Percentiles rank a stretch among this genome's conserved stretches.
These are phyloP conservation scores for Trichoderma virens DNA, from an alignment of 495 filamentous ascomycete genomes.

Conservation along the genomic window DNA sequence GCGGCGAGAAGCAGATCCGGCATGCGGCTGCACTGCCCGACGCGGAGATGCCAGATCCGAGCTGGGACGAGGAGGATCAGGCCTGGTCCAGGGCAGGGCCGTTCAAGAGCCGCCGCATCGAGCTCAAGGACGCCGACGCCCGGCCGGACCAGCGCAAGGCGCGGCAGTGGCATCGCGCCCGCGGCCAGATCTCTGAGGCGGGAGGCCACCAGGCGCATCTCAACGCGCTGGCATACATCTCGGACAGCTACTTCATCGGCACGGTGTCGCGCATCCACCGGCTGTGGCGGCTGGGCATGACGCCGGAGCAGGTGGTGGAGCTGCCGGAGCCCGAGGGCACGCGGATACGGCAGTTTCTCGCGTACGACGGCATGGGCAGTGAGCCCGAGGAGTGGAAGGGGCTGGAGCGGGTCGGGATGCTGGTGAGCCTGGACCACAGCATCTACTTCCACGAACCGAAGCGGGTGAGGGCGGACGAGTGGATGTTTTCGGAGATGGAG, in stretches of 20 bases:
- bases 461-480: conserved; percentile 79
- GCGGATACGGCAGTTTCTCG: conserved; percentile 27
- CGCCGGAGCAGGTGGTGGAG: conserved; percentile 24
- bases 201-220: conserved; percentile 75
- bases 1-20: conserved; percentile 48
- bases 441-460: conserved; percentile 91
- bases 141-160: conserved; percentile 58
- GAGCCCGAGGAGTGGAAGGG: conserved; percentile 30
- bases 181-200: conserved; percentile 61
- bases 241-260: conserved; percentile 85
- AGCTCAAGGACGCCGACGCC: conserved; percentile 26
- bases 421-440: conserved; percentile 88
- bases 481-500: conserved; percentile 88
- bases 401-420: conserved; percentile 70
- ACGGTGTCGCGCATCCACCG: conserved; percentile 73
- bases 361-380: conserved; percentile 33
- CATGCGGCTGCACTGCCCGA: conserved; percentile 55
- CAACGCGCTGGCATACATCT: conserved; percentile 83
- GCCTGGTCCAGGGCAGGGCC: conserved; percentile 30
- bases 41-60: conserved; percentile 24
- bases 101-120: conserved; percentile 50
- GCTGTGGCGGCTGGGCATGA: conserved; percentile 52
- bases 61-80: conserved; percentile 20
- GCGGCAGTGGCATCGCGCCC: conserved; percentile 71
- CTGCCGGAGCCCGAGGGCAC: conserved; percentile 24